A percentile compares a stretch with the other conserved stretches of the same genome.
Conservation (phyloP, 805 yeast genomes). For the Priceomyces melissophilus region DNA sequence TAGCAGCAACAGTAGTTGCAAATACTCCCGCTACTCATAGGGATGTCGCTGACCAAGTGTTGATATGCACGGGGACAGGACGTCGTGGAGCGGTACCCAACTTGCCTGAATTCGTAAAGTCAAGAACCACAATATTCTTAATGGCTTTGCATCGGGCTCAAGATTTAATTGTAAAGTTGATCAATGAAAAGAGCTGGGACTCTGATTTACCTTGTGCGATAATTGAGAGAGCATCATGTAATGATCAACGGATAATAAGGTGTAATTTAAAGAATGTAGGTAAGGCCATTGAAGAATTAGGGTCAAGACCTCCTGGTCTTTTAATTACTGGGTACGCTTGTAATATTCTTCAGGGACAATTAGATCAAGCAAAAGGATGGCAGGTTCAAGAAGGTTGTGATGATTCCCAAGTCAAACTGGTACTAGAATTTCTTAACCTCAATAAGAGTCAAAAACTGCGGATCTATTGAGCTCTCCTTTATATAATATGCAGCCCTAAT, state of each 20-base stretch:
- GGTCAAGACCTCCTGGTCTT: constrained; percentile 91
- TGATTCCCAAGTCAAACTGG: not conserved
- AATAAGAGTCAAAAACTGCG: too few species aligned
- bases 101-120: constrained; percentile 66
- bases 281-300: constrained; percentile 69
- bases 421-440: not conserved
- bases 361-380: constrained; percentile 34
- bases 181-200: constrained; percentile 58
- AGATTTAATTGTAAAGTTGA: constrained; percentile 48
- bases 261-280: constrained; percentile 66
- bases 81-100: constrained; percentile 78
- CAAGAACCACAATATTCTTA: constrained; percentile 80
- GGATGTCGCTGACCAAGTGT: constrained; percentile 86
- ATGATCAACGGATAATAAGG: constrained; percentile 83
- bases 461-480: too few species aligned
- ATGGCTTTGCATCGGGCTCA: constrained; percentile 84
- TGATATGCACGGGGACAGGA: constrained; percentile 94
- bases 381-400: constrained; percentile 44
- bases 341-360: constrained; percentile 38
- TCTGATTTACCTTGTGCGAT: constrained; percentile 72
- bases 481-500: too few species aligned
- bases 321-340: constrained; percentile 81
- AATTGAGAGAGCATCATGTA: constrained; percentile 88
- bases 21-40: constrained; percentile 89
- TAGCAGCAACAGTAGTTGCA: constrained; percentile 81